Evolutionary conservation across 306 rosid species (phyloP), one percentile per base, ranked within the genome.

Genomic region (Astragalus membranaceus): DNA sequence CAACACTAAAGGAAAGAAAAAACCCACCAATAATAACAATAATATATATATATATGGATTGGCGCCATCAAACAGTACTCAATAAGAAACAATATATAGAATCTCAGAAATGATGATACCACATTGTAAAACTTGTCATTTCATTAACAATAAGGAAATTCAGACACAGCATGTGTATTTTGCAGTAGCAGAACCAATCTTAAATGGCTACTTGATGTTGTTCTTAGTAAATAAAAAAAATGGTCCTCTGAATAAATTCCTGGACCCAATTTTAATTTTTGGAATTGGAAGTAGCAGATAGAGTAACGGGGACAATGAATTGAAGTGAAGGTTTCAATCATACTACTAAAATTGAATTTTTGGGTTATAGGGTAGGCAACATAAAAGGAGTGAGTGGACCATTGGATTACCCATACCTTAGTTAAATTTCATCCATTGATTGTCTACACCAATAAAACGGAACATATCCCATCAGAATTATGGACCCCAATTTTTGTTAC

Each of bases 111-210:
- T 42, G 54, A 56, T 55, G 26, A 54, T 48, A 57, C 52, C 51
- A 36, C 54, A 49, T 72, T 67, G 70, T 64, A 69, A 73, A 72
- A 77, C 77, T 56, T 17, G 75, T 69, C 76, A 59, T 71, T 66
- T 68, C 82, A 72, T 67, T 62, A 75, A 63, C 23, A 50, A 33
- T 23, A 49, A 69, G 14, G 3, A 63, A 54, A 56, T 5, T 64
- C 50, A 72, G 56, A 75, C 81, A 65, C 67, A 44, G 70, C 88
- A 79, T 77, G 81, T 81, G 86, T 70, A 59, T 23, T 72, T 44
- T 42, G 35, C 73, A 80, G 64, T 50, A 17, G 9, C 52, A 80
- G 46, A 50, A 30, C 65, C 29, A 36, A 56, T 7, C 32, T 66
- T 56, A 63, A 75, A 75, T 78, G 35, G 30, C 7, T 14, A 49